These are phyloP conservation scores for Pyrenophora graminea DNA, from an alignment of 2,329 filamentous ascomycete species.

Conservation along the genomic window DNA sequence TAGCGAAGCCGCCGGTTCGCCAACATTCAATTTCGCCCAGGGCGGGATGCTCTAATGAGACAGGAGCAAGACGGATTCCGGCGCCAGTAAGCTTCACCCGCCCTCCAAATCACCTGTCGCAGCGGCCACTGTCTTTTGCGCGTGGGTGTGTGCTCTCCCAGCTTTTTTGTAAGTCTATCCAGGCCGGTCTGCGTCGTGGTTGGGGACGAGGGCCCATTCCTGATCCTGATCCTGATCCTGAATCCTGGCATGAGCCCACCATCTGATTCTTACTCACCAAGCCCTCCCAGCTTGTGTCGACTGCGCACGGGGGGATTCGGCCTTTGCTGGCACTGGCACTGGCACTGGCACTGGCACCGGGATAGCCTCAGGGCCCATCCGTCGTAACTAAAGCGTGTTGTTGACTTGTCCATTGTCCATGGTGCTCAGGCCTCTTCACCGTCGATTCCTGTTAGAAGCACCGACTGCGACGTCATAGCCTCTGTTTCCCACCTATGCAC, in stretches of 20 bases:
- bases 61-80: slow-evolving; percentile 7
- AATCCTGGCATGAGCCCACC: slow-evolving; percentile 3
- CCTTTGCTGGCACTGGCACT: not conserved
- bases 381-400: not conserved
- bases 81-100: slow-evolving; percentile 4
- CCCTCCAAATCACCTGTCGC: slow-evolving; percentile 4
- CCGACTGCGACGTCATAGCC: slow-evolving; percentile 21
- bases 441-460: slow-evolving; percentile 10
- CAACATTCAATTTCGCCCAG: slow-evolving; percentile 15
- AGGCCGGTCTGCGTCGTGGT: slow-evolving; percentile 3
- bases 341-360: not conserved
- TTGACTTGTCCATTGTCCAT: slow-evolving; percentile 7
- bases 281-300: slow-evolving; percentile 8
- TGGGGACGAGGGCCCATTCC: slow-evolving; percentile 2
- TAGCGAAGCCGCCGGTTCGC: slow-evolving; percentile 4
- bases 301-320: slow-evolving; percentile 3
- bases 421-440: slow-evolving; percentile 7
- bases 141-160: not conserved
- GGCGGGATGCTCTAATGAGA: slow-evolving; percentile 6
- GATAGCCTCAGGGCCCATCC: slow-evolving; percentile 1
- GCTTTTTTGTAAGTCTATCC: slow-evolving; percentile 3
- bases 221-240: slow-evolving; percentile 12
- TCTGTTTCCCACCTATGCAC: slow-evolving; percentile 16
- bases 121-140: slow-evolving; percentile 5
- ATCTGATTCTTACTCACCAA: slow-evolving; percentile 7